Base-by-base conservation (phyloP, 768 basidiomycete species). In the Mycena polygramma region DNA sequence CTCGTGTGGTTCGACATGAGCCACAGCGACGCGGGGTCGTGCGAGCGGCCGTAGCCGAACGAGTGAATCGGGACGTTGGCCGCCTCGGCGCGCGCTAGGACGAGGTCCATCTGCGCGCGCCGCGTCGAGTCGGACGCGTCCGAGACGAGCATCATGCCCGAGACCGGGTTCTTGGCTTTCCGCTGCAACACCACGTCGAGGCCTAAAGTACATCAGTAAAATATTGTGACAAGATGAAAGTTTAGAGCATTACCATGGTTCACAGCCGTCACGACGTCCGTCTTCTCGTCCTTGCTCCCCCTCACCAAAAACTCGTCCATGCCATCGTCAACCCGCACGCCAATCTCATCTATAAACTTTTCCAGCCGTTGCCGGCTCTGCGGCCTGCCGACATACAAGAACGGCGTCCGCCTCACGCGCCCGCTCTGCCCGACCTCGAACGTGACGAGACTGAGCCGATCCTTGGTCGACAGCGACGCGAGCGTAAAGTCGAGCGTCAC, bases 21-120 rank as follows among this genome's bases (percentile, higher is more conserved):
- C 98, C 98, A 99, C 41, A 99, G 88, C 9, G 96, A 97, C 17
- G 95, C 95, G 20, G 98, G 98, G 79, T 99, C 98, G 78, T 99
- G 98, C 19, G 95, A 94, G 68, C 95, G 94, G 35, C 97, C 97
- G 76, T 97, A 99, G 60, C 98, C 98, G 73, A 99, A 93, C 4
- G 97, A 94, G 79, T 99, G 97, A 64, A 99, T 98, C 6, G 98
- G 97, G 30, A 98, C 91, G 78, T 96, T 96, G 37, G 95, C 98
- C 15, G 98, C 97, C 77, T 99, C 98, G 2, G 96, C 94, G 45
- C 98, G 92, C 52, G 97, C 97, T 55, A 98, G 92, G 19, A 98
- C 97, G 19, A 99, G 88, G 79, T 99, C 98, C 96, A 99, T 99
- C 80, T 98, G 97, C 26, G 95, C 95, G 19, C 96, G 91, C 62